Percentiles rank a stretch among this genome's conserved stretches.
phyloP scores from a whole-genome alignment of 176 grass and related monocot species.

The Cenchrus purpureus region DNA sequence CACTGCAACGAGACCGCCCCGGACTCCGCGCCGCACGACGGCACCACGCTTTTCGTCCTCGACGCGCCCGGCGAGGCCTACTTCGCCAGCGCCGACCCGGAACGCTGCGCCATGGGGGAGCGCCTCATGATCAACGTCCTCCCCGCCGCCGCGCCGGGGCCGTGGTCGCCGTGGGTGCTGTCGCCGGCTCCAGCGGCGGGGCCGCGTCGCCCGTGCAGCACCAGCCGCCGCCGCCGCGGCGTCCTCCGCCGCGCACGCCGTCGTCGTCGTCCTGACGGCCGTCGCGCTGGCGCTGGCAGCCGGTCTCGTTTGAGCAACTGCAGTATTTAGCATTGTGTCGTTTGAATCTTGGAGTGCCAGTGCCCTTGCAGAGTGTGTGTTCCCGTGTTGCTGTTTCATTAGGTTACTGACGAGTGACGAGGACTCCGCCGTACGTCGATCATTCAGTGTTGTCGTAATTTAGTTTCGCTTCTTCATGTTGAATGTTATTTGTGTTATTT shows the following conservation, averaged over 20 bases:
- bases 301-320: not conserved
- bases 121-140: constrained; percentile 60
- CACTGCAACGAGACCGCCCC: constrained; percentile 70
- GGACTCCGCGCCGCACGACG: constrained; percentile 45
- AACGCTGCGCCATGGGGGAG: constrained; percentile 64
- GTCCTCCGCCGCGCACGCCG: not conserved
- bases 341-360: not conserved
- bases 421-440: not conserved
- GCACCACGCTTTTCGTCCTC: constrained; percentile 56
- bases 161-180: not conserved
- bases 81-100: constrained; percentile 67
- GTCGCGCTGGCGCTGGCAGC: not conserved
- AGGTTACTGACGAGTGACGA: not conserved
- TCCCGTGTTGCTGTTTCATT: too few relatives aligned
- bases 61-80: constrained; percentile 56
- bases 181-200: not conserved
- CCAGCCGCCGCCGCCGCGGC: not conserved
- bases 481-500: too few relatives aligned
- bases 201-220: not conserved
- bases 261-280: not conserved
- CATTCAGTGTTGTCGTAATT: not conserved
- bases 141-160: not conserved
- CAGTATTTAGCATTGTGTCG: not conserved
- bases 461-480: not conserved
- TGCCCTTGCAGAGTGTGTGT: not conserved